Percentiles rank a stretch among this genome's conserved stretches.
phyloP scores from a whole-genome alignment of 2,329 filamentous ascomycete species.

The Monilinia aucupariae region DNA sequence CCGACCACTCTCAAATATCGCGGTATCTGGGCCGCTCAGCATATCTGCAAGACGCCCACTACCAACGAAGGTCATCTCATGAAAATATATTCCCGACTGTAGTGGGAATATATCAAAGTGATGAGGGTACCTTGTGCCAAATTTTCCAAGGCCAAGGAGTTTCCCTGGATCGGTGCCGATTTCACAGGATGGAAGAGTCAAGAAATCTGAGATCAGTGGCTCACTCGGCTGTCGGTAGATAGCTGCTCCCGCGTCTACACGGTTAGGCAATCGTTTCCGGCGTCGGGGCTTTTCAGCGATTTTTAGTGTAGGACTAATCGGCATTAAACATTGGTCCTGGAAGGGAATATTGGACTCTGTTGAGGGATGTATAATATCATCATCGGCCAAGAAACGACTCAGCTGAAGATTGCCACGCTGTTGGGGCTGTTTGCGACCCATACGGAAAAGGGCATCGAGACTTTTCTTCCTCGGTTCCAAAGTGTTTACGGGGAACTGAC shows the following conservation, averaged over 20 bases:
- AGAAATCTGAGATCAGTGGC: slow-evolving; percentile 27
- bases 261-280: slow-evolving; percentile 29
- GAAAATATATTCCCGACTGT: slow-evolving; percentile 51
- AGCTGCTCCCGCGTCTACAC: slow-evolving; percentile 33
- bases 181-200: slow-evolving; percentile 25
- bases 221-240: slow-evolving; percentile 35
- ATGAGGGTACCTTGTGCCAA: slow-evolving; percentile 55
- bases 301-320: background rate
- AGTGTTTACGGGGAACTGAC: slow-evolving; percentile 32
- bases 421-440: slow-evolving; percentile 34
- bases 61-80: slow-evolving; percentile 54
- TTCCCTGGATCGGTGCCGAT: slow-evolving; percentile 34
- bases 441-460: slow-evolving; percentile 51
- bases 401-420: slow-evolving; percentile 35
- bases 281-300: slow-evolving; percentile 9
- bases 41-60: slow-evolving; percentile 43
- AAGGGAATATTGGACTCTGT: slow-evolving; percentile 7
- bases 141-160: slow-evolving; percentile 52
- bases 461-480: slow-evolving; percentile 50
- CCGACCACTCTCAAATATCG: slow-evolving; percentile 25
- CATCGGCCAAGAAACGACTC: slow-evolving; percentile 36
- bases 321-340: background rate
- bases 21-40: slow-evolving; percentile 31
- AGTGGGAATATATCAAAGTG: slow-evolving; percentile 60
- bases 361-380: slow-evolving; percentile 21